Base-by-base conservation (phyloP, 2,329 filamentous ascomycete species). In the Xylariaceae sp. region DNA sequence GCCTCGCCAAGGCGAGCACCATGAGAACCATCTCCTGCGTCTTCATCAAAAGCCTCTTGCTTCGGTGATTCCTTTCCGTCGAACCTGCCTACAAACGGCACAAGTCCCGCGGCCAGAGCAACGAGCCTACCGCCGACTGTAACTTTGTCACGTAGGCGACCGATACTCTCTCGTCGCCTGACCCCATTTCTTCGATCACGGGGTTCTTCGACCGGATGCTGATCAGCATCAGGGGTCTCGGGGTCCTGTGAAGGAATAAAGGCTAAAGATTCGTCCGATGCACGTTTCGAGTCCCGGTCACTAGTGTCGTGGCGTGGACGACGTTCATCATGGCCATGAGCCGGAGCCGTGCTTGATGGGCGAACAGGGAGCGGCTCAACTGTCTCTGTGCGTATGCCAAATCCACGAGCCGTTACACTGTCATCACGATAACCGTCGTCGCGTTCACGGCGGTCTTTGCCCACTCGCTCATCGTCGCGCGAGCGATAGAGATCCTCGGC, bases 381-480 rank as follows among this genome's bases (percentile, higher is more conserved):
- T 8, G 68, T 62, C 13, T 76, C 77, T 7, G 78, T 76, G 18
- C 80, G 78, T 59, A 83, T 77, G 23, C 81, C 81, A 61, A 82
- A 83, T 0, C 81, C 82, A 45, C 82, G 80, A 9, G 72, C 60
- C 2, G 73, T 60, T 11, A 82, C 73, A 44, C 72, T 73, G 1
- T 82, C 78, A 54, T 83, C 80, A 17, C 75, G 76, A 63, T 78
- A 80, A 35, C 68, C 68, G 10, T 76, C 74, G 8, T 82, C 77
- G 5, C 70, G 73, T 15, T 80, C 77, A 17, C 75, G 75, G 4
- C 73, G 65, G 37, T 80, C 75, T 57, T 75, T 74, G 63, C 76
- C 75, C 39, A 71, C 61, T 6, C 75, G 73, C 54, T 79, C 77
- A 34, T 82, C 79, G 4, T 82, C 80, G 30, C 77, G 78, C 23